These are phyloP conservation scores for Nicotiana tomentosiformis DNA, from an alignment of 257 asterid species.

Conservation along the genomic window DNA sequence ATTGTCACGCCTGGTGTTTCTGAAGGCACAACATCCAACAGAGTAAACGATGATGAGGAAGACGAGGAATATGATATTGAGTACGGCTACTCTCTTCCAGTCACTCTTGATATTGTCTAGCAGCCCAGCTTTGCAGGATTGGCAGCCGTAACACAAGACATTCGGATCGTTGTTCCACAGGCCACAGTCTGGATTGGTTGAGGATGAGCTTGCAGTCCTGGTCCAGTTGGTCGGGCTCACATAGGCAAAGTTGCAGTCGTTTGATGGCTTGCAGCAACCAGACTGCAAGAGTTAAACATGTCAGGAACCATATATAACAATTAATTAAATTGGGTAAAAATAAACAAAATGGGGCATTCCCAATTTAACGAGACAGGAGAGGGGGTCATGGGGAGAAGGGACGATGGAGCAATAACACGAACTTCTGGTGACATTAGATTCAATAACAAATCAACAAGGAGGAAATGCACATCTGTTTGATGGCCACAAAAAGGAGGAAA, in stretches of 20 bases:
- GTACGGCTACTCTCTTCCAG: conserved; percentile 75
- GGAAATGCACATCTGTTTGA: neutral
- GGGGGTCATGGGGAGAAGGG: neutral
- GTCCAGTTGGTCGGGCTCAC: conserved; percentile 82
- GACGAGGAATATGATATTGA: conserved; percentile 63
- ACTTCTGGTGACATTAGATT: neutral
- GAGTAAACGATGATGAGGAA: conserved; percentile 80
- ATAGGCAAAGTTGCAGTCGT: conserved; percentile 57
- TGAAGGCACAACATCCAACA: conserved; percentile 74
- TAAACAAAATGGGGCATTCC: neutral
- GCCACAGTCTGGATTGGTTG: conserved; percentile 49
- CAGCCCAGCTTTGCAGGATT: conserved; percentile 85
- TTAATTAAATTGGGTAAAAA: neutral
- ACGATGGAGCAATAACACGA: neutral
- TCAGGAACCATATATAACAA: neutral
- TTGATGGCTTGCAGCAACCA: conserved; percentile 94
- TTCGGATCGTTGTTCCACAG: conserved; percentile 58
- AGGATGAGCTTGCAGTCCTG: conserved; percentile 6
- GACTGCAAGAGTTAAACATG: conserved; percentile 45
- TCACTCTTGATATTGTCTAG: conserved; percentile 74
- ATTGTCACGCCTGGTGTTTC: conserved; percentile 73
- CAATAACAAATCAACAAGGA: neutral
- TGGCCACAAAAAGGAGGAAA: neutral
- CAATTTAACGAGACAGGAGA: neutral
- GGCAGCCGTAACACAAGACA: conserved; percentile 56